Conservation (phyloP, 177 flowering plant species). For the Vitis hybrid region DNA sequence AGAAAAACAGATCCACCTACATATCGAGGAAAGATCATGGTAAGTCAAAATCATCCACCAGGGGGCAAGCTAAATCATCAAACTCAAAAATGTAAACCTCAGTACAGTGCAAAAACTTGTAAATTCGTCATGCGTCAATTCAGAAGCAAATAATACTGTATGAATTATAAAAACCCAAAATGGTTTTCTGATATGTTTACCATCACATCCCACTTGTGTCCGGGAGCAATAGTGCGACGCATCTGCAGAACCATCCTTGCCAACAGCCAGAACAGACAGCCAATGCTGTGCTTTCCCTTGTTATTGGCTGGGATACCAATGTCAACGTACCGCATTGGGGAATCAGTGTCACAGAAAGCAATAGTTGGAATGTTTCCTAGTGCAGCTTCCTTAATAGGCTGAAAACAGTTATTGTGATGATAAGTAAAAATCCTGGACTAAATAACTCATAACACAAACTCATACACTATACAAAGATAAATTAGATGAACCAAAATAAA, state of each 20-base stretch:
- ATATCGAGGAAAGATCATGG: not conserved
- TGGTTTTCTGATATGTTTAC: slow-evolving; percentile 25
- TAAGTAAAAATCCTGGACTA: not conserved
- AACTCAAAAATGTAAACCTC: too few species aligned
- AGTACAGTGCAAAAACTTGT: not conserved
- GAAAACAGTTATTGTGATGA: slow-evolving; percentile 15
- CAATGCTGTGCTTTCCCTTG: slow-evolving; percentile 92
- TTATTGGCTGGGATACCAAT: slow-evolving; percentile 89
- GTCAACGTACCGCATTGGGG: slow-evolving; percentile 81
- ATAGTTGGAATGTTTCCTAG: slow-evolving; percentile 85
- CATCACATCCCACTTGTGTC: slow-evolving; percentile 90
- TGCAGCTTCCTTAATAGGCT: slow-evolving; percentile 90
- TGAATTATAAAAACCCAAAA: not conserved
- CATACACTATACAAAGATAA: not conserved
- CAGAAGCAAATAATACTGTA: not conserved
- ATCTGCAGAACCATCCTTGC: slow-evolving; percentile 89
- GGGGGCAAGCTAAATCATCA: not conserved
- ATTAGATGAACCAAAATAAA: too few species aligned
- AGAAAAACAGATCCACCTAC: slow-evolving; percentile 87
- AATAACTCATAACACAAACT: not conserved
- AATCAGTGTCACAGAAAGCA: slow-evolving; percentile 91
- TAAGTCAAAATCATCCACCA: not conserved
- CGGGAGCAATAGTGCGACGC: slow-evolving; percentile 73
- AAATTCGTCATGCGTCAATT: not conserved
- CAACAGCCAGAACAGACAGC: slow-evolving; percentile 79